Percentiles rank a stretch among this genome's conserved stretches.
Conservation (phyloP, 345 rosid genomes). For the Brassica incana region DNA sequence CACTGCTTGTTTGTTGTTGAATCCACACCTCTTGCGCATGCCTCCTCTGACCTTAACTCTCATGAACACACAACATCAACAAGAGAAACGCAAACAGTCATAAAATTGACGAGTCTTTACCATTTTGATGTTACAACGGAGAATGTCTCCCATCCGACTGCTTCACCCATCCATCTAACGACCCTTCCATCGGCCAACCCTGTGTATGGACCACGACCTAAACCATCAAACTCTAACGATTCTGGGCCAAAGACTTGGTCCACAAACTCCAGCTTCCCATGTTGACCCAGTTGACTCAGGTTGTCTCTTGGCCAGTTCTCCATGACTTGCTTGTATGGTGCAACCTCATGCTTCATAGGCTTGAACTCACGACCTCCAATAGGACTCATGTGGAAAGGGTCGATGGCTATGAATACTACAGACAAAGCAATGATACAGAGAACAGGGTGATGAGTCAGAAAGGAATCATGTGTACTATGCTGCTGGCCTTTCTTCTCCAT, state of each 20-base stretch:
- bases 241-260: slow-evolving; percentile 87
- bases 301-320: slow-evolving; percentile 83
- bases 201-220: slow-evolving; percentile 81
- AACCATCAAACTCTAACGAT: slow-evolving; percentile 78
- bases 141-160: slow-evolving; percentile 84
- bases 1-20: slow-evolving; percentile 90
- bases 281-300: slow-evolving; percentile 49
- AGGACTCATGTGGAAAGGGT: slow-evolving; percentile 79
- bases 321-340: slow-evolving; percentile 87
- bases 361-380: slow-evolving; percentile 67
- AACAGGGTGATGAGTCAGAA: slow-evolving; percentile 48
- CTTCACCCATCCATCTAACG: slow-evolving; percentile 95
- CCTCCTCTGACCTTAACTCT: slow-evolving; percentile 65
- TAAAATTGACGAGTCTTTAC: slow-evolving; percentile 38
- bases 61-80: slow-evolving; percentile 22
- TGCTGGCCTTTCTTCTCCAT: slow-evolving; percentile 59
- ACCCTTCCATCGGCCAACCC: slow-evolving; percentile 91
- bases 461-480: slow-evolving; percentile 38
- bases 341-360: slow-evolving; percentile 85
- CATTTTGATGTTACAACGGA: slow-evolving; percentile 73
- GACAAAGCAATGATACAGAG: slow-evolving; percentile 48
- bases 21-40: slow-evolving; percentile 72
- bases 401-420: slow-evolving; percentile 64
- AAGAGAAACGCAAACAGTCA: background rate
- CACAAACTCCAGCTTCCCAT: slow-evolving; percentile 78